Percentiles rank a stretch among this genome's conserved stretches.
These are phyloP conservation scores for Botrytis deweyae DNA, from an alignment of 2,329 filamentous ascomycete genomes.

Conservation along the genomic window DNA sequence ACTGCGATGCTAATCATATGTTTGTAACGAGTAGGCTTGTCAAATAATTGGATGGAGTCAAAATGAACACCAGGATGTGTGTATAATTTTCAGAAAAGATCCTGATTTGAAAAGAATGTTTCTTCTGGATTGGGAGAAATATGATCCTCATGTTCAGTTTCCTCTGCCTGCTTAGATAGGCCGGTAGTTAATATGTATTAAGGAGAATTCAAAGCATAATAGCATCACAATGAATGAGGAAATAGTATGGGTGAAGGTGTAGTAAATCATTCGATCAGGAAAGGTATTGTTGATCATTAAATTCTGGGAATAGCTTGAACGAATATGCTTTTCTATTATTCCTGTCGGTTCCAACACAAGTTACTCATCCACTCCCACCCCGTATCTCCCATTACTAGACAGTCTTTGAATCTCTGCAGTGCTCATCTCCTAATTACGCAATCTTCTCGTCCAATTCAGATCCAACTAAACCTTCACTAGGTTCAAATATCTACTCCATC, in stretches of 20 bases:
- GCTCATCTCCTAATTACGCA: neutral
- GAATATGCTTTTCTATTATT: neutral
- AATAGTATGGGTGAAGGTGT: neutral
- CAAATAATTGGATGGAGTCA: slow-evolving; percentile 35
- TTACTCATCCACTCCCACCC: neutral
- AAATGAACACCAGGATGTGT: slow-evolving; percentile 37
- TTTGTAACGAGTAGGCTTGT: slow-evolving; percentile 29
- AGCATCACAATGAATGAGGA: no score
- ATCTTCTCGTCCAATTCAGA: neutral
- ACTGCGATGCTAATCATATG: slow-evolving; percentile 21
- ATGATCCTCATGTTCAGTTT: slow-evolving; percentile 33
- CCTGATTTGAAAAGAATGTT: slow-evolving; percentile 36
- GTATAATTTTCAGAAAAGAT: slow-evolving; percentile 35
- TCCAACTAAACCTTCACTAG: neutral
- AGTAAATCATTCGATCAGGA: fast-evolving
- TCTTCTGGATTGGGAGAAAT: slow-evolving; percentile 33
- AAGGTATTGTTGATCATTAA: neutral
- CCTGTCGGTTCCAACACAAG: neutral
- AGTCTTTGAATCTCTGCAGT: neutral
- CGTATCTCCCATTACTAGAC: neutral
- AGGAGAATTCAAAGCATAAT: neutral
- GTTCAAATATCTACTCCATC: neutral
- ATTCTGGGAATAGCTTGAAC: no score
- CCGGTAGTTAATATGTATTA: neutral
- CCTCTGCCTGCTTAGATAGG: slow-evolving; percentile 16